A percentile compares a stretch with the other conserved stretches of the same genome.
Conservation (phyloP, 1,284 basidiomycete species). For the Cutaneotrichosporon cyanovorans region DNA sequence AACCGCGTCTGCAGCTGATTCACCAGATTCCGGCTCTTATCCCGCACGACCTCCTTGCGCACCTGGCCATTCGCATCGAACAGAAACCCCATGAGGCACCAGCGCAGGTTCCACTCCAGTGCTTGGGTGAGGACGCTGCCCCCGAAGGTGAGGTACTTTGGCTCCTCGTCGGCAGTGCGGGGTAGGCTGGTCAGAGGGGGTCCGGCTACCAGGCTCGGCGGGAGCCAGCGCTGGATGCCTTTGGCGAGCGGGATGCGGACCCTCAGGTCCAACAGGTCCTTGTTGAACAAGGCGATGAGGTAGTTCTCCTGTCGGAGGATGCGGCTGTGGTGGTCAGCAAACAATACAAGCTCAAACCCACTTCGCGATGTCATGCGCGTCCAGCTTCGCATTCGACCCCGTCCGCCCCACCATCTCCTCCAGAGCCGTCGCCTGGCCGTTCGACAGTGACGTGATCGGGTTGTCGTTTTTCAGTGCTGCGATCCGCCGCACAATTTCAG, state of each 20-base stretch:
- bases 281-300: conserved; percentile 94
- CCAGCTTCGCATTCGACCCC: conserved; percentile 59
- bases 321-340: conserved; percentile 47
- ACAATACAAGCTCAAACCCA: conserved; percentile 15
- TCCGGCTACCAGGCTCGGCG: conserved; percentile 24
- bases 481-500: conserved; percentile 84
- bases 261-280: conserved; percentile 81
- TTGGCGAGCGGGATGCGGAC: conserved; percentile 61
- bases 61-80: conserved; percentile 84
- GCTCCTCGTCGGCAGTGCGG: conserved; percentile 8
- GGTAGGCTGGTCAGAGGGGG: conserved; percentile 20
- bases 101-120: conserved; percentile 91
- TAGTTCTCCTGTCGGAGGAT: conserved; percentile 98
- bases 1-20: conserved; percentile 68
- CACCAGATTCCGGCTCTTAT: conserved; percentile 68
- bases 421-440: conserved; percentile 46
- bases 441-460: conserved; percentile 67
- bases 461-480: conserved; percentile 82
- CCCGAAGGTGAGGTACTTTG: conserved; percentile 39
- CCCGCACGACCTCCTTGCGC: conserved; percentile 79
- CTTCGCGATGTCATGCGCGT: conserved; percentile 73
- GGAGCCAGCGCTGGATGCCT: conserved; percentile 33
- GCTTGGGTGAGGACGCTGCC: conserved; percentile 63
- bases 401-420: conserved; percentile 30
- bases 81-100: conserved; percentile 87